A percentile compares a stretch with the other conserved stretches of the same genome.
These are phyloP conservation scores for Xerocomus minutiporus DNA, from an alignment of 1,284 basidiomycete genomes.

Conservation along the genomic window DNA sequence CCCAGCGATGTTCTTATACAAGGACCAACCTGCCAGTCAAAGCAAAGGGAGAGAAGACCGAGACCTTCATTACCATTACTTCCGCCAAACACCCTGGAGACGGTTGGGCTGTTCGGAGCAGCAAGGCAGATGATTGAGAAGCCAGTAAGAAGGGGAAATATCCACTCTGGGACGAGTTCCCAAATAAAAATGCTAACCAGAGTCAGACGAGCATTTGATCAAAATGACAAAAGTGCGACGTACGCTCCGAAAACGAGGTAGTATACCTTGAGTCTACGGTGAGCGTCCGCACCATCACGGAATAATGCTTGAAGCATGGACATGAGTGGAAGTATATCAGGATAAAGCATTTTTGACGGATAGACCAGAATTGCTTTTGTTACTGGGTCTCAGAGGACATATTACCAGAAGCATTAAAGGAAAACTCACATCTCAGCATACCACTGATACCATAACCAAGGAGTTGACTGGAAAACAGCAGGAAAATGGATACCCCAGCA, in stretches of 20 bases:
- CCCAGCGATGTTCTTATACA: rapidly evolving
- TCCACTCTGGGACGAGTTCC: slow-evolving; percentile 53
- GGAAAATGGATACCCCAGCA: slow-evolving; percentile 49
- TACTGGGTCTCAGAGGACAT: slow-evolving; percentile 16
- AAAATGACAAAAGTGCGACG: background rate
- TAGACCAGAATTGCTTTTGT: slow-evolving; percentile 47
- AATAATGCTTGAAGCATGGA: slow-evolving; percentile 57
- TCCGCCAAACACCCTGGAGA: slow-evolving; percentile 58
- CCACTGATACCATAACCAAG: slow-evolving; percentile 59
- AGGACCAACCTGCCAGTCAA: slow-evolving; percentile 49
- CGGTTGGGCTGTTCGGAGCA: slow-evolving; percentile 41
- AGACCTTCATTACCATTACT: slow-evolving; percentile 58
- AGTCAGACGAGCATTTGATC: background rate
- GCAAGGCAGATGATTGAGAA: slow-evolving; percentile 58
- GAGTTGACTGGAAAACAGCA: slow-evolving; percentile 59
- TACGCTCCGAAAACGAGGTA: slow-evolving; percentile 46
- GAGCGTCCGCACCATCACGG: slow-evolving; percentile 42
- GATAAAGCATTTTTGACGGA: slow-evolving; percentile 65
- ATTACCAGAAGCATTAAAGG: slow-evolving; percentile 7
- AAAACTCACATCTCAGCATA: slow-evolving; percentile 43
- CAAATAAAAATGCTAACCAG: slow-evolving; percentile 43
- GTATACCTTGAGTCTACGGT: slow-evolving; percentile 45
- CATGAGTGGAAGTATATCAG: slow-evolving; percentile 48
- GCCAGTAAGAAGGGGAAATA: slow-evolving; percentile 46
- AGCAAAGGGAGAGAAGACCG: slow-evolving; percentile 46